phyloP scores from a whole-genome alignment of 1,139 yeast species.

The Debaryomyces udenii region DNA sequence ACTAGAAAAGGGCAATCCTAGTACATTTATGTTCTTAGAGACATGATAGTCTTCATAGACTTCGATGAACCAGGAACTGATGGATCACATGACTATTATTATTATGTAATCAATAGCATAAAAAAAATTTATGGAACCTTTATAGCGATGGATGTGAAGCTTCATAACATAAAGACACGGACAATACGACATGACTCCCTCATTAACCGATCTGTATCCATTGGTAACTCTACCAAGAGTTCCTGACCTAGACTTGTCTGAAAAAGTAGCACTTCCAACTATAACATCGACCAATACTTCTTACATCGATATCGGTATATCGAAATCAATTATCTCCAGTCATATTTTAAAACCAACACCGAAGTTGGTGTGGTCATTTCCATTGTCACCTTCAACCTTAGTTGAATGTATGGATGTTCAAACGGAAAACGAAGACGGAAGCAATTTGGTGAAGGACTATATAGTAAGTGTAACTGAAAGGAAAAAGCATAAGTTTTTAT shows the following conservation, averaged over 20 bases:
- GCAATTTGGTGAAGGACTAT: conserved; percentile 24
- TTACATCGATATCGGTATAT: conserved; percentile 62
- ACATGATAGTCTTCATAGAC: too few species aligned
- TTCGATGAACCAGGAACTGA: too few species aligned
- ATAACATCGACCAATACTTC: conserved; percentile 28
- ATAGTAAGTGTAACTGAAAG: conserved; percentile 53
- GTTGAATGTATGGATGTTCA: conserved; percentile 49
- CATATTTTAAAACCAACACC: conserved; percentile 82
- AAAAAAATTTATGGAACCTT: conserved; percentile 10
- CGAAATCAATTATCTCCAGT: conserved; percentile 75
- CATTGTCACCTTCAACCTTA: conserved; percentile 63
- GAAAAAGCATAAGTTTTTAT: conserved; percentile 42
- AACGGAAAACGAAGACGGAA: conserved; percentile 20
- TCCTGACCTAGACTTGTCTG: conserved; percentile 34
- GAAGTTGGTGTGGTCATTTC: conserved; percentile 70
- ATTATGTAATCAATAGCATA: conserved; percentile 9
- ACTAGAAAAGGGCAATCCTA: too few species aligned
- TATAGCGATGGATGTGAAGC: conserved; percentile 12
- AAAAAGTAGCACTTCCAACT: conserved; percentile 37
- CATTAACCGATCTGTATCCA: conserved; percentile 41
- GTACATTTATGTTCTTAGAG: too few species aligned
- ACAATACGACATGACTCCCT: conserved; percentile 15
- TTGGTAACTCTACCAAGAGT: conserved; percentile 45
- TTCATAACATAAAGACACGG: conserved; percentile 1
- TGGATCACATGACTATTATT: too few species aligned